Evolutionary conservation across 2,329 filamentous ascomycete genomes (phyloP).

Genomic region (Colletotrichum ledebouriae): DNA sequence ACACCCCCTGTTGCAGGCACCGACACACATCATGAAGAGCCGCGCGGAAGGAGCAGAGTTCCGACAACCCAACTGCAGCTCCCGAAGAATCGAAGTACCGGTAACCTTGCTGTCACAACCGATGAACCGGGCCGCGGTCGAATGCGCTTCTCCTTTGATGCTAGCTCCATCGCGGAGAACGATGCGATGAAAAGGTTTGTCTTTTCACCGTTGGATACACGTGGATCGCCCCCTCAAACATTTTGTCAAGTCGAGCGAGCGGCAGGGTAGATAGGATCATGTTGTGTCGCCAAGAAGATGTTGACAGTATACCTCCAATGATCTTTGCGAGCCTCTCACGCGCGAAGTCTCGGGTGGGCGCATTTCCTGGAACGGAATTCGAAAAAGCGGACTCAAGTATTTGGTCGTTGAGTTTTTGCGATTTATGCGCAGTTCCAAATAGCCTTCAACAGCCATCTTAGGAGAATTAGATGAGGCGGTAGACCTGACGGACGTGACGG

Average conservation of each 20-base stretch:
- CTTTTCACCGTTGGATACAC: conserved; percentile 11
- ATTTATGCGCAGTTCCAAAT: conserved; percentile 3
- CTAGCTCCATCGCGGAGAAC: conserved; percentile 64
- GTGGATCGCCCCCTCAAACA: neutral
- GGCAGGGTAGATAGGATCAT: neutral
- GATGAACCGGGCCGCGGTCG: conserved; percentile 69
- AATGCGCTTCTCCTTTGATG: conserved; percentile 84
- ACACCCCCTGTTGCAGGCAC: conserved; percentile 53
- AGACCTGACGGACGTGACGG: conserved; percentile 34
- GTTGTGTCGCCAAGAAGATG: conserved; percentile 5
- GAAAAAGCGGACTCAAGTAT: conserved; percentile 8
- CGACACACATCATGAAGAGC: conserved; percentile 55
- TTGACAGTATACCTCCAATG: neutral
- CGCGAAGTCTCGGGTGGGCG: conserved; percentile 18
- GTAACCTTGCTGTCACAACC: conserved; percentile 66
- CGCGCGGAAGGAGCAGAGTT: conserved; percentile 59
- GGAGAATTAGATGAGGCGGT: neutral
- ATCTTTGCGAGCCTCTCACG: neutral
- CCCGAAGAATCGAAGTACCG: conserved; percentile 76
- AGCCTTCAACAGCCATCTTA: neutral
- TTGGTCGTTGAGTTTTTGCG: neutral
- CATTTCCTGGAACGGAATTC: conserved; percentile 6
- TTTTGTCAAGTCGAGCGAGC: conserved; percentile 1
- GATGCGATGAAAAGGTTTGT: conserved; percentile 80
- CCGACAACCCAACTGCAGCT: conserved; percentile 64